phyloP scores from a whole-genome alignment of 306 rosid species.

The Gynostemma pentaphyllum region DNA sequence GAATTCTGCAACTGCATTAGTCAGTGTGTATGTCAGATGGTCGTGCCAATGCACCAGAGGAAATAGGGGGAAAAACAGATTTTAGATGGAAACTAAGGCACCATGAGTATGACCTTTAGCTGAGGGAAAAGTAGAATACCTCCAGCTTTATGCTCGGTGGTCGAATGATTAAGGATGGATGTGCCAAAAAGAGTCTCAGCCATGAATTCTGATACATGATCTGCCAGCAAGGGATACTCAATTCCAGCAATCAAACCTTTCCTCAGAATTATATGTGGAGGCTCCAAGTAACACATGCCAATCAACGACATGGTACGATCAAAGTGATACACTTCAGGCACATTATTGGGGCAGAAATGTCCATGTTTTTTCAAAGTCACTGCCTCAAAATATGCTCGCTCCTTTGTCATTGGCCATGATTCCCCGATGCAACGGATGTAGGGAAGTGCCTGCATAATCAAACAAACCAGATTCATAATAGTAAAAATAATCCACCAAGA shows the following conservation, averaged over 20 bases:
- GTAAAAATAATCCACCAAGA: neutral
- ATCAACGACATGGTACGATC: constrained; percentile 77
- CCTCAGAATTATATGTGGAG: constrained; percentile 79
- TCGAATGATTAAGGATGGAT: constrained; percentile 58
- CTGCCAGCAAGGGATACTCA: constrained; percentile 63
- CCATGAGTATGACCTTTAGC: neutral
- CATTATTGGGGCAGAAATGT: constrained; percentile 44
- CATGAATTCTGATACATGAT: constrained; percentile 69
- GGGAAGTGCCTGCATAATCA: constrained; percentile 53
- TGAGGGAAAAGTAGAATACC: constrained; percentile 28
- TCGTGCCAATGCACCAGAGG: neutral
- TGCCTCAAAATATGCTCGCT: constrained; percentile 82
- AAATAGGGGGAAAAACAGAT: neutral
- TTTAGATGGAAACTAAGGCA: neutral
- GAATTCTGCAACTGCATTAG: constrained; percentile 68
- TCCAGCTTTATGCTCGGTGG: constrained; percentile 59
- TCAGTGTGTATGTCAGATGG: neutral
- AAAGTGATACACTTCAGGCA: constrained; percentile 75
- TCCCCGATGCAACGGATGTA: constrained; percentile 83
- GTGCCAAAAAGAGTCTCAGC: constrained; percentile 71
- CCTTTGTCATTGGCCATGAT: constrained; percentile 93
- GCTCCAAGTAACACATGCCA: constrained; percentile 85
- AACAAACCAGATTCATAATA: neutral
- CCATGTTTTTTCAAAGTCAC: constrained; percentile 34
- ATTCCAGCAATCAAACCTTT: constrained; percentile 81